Percentiles rank a stretch among this genome's conserved stretches.
phyloP scores from a whole-genome alignment of 306 rosid genomes.

The Delonix regia region DNA sequence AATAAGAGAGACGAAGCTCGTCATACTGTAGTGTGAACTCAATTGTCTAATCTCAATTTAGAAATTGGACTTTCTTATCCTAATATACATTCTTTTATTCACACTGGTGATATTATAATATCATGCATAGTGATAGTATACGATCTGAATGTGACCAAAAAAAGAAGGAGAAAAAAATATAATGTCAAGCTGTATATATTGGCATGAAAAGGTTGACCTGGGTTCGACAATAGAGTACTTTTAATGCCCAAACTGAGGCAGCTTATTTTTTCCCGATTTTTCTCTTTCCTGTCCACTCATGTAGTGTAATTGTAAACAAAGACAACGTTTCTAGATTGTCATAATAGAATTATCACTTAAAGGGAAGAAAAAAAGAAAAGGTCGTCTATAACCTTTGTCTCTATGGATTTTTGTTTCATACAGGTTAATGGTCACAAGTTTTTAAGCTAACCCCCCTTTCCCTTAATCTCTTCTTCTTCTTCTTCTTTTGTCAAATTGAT shows the following conservation, averaged over 20 bases:
- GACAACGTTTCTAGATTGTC: conserved; percentile 3
- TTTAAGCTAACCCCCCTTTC: not conserved
- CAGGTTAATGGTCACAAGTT: not conserved
- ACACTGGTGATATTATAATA: not conserved
- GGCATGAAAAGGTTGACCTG: conserved; percentile 39
- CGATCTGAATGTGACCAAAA: not conserved
- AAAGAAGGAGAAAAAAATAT: not conserved
- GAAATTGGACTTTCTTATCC: not conserved
- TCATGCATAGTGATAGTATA: not conserved
- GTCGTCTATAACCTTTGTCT: not conserved
- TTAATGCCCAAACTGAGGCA: conserved; percentile 2
- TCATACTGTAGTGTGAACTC: conserved; percentile 3
- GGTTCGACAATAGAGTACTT: not conserved
- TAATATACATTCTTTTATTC: not conserved
- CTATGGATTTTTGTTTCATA: not conserved
- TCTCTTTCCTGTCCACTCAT: not conserved
- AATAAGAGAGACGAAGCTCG: not conserved
- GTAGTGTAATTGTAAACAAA: not conserved
- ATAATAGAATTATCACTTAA: not conserved
- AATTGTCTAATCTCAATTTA: not conserved
- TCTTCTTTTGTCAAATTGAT: not conserved
- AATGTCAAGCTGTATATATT: not conserved
- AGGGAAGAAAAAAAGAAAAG: not conserved
- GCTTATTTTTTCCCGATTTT: not conserved
- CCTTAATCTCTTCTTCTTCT: not conserved